Conservation (phyloP, 2,329 filamentous ascomycete species). For the Dactylellina cionopaga region DNA sequence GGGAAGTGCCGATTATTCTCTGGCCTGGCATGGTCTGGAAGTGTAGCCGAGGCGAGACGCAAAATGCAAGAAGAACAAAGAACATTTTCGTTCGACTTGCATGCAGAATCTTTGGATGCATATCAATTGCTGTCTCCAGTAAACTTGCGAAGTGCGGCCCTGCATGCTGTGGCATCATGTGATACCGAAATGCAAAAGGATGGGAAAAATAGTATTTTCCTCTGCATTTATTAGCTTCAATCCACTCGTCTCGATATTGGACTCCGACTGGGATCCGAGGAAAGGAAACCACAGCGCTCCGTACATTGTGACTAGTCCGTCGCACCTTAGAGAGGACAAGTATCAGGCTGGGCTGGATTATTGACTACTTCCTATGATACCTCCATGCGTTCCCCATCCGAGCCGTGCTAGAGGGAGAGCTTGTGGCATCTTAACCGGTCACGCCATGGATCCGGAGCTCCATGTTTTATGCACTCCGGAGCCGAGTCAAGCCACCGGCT, state of each 20-base stretch:
- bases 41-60: slow-evolving; percentile 17
- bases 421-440: slow-evolving; percentile 50
- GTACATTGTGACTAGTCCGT: too few species aligned
- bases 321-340: not conserved
- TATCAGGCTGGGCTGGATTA: slow-evolving; percentile 24
- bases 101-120: slow-evolving; percentile 41
- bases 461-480: slow-evolving; percentile 48
- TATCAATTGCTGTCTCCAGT: slow-evolving; percentile 32
- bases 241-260: not conserved
- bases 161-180: slow-evolving; percentile 48
- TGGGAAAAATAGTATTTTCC: not conserved
- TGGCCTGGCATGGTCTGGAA: slow-evolving; percentile 3
- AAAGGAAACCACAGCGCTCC: slow-evolving; percentile 17
- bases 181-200: slow-evolving; percentile 25
- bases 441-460: slow-evolving; percentile 52
- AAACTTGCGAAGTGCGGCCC: slow-evolving; percentile 27
- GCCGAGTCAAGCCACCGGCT: slow-evolving; percentile 50
- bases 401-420: slow-evolving; percentile 13
- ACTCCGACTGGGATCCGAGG: slow-evolving; percentile 12
- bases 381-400: slow-evolving; percentile 28
- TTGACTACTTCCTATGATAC: slow-evolving; percentile 35
- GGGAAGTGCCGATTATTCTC: slow-evolving; percentile 12
- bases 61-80: slow-evolving; percentile 14
- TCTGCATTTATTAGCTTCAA: slow-evolving; percentile 8
- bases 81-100: slow-evolving; percentile 2